Percentiles rank a stretch among this genome's conserved stretches.
Evolutionary conservation across 352 stramenopile genomes (phyloP).

Genomic region (Globisporangium uncinulatum): DNA sequence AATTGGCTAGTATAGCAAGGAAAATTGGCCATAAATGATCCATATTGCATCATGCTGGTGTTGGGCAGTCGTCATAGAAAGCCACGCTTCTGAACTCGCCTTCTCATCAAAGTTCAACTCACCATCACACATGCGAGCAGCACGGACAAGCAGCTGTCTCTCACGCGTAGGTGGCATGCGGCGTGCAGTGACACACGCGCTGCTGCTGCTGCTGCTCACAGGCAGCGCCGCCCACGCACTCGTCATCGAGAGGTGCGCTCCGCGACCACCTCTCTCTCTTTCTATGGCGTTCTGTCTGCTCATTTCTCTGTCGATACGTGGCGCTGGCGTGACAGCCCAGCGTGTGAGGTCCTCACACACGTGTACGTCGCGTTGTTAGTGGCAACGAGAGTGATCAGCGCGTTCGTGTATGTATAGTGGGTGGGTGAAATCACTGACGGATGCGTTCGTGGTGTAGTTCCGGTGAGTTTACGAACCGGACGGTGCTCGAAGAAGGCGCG

Average conservation of each 20-base stretch:
- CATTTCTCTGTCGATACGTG: background rate
- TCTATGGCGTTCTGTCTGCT: background rate
- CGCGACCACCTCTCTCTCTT: background rate
- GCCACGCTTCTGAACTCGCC: too few species aligned
- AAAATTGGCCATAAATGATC: too few species aligned
- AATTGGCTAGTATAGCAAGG: too few species aligned
- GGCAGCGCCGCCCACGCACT: conserved; percentile 19
- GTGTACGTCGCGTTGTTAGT: conserved; percentile 33
- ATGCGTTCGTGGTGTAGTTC: conserved; percentile 24
- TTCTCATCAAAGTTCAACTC: too few species aligned
- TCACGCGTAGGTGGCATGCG: background rate
- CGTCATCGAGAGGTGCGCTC: conserved; percentile 39
- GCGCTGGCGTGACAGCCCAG: conserved; percentile 25
- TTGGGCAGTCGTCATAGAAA: too few species aligned
- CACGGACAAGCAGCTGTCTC: too few species aligned
- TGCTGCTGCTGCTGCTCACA: conserved; percentile 17
- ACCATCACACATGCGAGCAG: too few species aligned
- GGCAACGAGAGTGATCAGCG: too few species aligned
- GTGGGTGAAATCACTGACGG: background rate
- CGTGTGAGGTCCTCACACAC: conserved; percentile 54
- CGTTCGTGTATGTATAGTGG: background rate
- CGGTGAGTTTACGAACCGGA: conserved; percentile 67
- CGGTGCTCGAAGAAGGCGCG: conserved; percentile 26
- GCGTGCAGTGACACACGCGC: conserved; percentile 6
- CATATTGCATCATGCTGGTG: too few species aligned